Conservation (phyloP, 1,139 yeast species). For the Geotrichum citri-aurantii region DNA sequence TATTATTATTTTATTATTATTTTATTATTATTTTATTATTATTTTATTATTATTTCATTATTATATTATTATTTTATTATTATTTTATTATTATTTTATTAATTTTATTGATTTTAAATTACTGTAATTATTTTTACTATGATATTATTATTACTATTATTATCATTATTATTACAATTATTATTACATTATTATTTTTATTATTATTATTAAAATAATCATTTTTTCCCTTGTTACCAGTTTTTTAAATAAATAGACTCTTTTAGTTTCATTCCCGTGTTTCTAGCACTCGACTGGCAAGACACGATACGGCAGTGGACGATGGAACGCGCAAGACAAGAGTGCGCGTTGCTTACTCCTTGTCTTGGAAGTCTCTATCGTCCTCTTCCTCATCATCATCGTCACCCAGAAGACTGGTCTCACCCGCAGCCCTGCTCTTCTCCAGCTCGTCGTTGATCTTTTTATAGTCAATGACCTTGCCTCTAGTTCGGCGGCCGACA, state of each 20-base stretch:
- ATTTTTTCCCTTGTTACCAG: not conserved
- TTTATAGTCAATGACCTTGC: slow-evolving; percentile 78
- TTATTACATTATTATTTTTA: not conserved
- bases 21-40: not conserved
- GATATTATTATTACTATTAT: not conserved
- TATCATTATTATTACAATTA: not conserved
- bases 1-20: not conserved
- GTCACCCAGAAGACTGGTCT: slow-evolving; percentile 36
- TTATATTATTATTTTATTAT: not conserved
- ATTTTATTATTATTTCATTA: no score
- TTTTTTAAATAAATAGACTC: not conserved
- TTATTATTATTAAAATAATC: not conserved
- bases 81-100: not conserved
- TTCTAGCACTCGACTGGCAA: not conserved
- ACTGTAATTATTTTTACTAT: not conserved
- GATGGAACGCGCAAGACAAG: not conserved
- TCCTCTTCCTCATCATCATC: slow-evolving; percentile 36
- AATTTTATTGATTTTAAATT: not conserved
- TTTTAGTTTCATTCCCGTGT: not conserved
- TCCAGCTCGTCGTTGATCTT: slow-evolving; percentile 76
- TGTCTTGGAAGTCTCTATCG: slow-evolving; percentile 33
- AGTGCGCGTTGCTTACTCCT: not conserved
- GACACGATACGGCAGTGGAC: not conserved
- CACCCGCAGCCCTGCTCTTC: slow-evolving; percentile 32
- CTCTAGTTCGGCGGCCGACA: slow-evolving; percentile 79